These are phyloP conservation scores for Mariannaea sp. DNA, from an alignment of 2,329 filamentous ascomycete species.

Conservation along the genomic window DNA sequence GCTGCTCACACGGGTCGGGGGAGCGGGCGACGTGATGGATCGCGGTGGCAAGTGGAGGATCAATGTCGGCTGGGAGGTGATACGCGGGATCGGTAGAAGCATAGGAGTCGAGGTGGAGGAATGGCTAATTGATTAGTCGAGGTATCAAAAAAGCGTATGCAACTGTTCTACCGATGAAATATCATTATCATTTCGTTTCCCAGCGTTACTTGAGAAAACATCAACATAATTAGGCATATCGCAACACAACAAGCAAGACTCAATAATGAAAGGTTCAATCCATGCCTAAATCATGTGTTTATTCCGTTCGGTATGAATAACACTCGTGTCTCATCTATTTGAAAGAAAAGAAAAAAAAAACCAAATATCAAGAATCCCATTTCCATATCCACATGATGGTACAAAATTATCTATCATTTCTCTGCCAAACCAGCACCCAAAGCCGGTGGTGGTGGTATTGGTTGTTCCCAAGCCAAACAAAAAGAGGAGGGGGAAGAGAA, in stretches of 20 bases:
- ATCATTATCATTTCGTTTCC: too few species aligned
- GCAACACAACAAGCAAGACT: constrained; percentile 13
- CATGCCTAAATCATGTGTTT: constrained; percentile 26
- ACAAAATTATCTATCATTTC: constrained; percentile 23
- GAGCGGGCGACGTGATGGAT: constrained; percentile 67
- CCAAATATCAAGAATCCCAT: constrained; percentile 13
- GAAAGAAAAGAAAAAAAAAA: constrained; percentile 9
- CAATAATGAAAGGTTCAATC: constrained; percentile 1
- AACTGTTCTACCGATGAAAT: too few species aligned
- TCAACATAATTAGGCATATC: too few species aligned
- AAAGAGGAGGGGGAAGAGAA: neutral
- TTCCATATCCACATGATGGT: constrained; percentile 33
- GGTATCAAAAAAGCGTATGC: neutral
- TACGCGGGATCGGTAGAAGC: constrained; percentile 70
- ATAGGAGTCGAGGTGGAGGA: constrained; percentile 81
- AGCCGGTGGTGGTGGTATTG: too few species aligned
- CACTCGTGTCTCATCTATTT: constrained; percentile 26
- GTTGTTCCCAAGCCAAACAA: too few species aligned
- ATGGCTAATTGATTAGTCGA: constrained; percentile 67
- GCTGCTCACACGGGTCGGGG: constrained; percentile 69
- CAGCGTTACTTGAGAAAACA: too few species aligned
- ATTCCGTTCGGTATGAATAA: constrained; percentile 18
- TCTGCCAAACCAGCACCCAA: neutral
- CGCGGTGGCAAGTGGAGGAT: constrained; percentile 75
- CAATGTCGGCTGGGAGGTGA: constrained; percentile 78